These are phyloP conservation scores for Selaginella moellendorffii DNA, from an alignment of 75 land plant genomes.

Conservation along the genomic window DNA sequence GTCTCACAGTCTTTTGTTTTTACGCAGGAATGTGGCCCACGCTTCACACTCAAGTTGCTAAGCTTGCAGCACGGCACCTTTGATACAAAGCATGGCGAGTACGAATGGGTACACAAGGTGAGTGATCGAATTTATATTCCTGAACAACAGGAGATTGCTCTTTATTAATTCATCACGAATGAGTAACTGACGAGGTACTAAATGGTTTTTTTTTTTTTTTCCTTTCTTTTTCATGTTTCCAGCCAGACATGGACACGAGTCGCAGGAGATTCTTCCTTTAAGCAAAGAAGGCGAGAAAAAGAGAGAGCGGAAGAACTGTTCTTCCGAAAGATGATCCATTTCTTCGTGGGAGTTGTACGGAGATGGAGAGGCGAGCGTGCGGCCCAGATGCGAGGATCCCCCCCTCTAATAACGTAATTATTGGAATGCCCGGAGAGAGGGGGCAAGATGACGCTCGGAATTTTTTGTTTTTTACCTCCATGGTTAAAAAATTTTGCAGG, in stretches of 20 bases:
- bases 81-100: constrained; percentile 82
- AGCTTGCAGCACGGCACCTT: constrained; percentile 90
- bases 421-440: too few species aligned
- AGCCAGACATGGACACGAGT: constrained; percentile 69
- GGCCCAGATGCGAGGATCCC: too few species aligned
- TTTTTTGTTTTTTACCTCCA: too few species aligned
- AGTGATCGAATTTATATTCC: background rate
- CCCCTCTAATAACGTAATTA: too few species aligned
- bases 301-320: too few species aligned
- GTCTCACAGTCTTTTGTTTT: background rate
- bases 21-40: constrained; percentile 84
- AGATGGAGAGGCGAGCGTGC: too few species aligned
- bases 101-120: constrained; percentile 76
- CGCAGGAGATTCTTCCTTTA: constrained; percentile 54
- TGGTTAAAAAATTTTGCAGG: too few species aligned
- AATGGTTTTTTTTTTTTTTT: background rate
- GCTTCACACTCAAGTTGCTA: constrained; percentile 73
- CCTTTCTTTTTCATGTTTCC: constrained; percentile 9
- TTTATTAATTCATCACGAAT: background rate
- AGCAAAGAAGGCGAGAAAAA: too few species aligned
- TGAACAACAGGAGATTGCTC: background rate
- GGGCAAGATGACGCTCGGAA: too few species aligned
- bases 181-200: background rate
- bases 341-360: too few species aligned
- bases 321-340: too few species aligned